These are phyloP conservation scores for Eragrostis tef DNA, from an alignment of 202 grass and related monocot genomes.

Conservation along the genomic window DNA sequence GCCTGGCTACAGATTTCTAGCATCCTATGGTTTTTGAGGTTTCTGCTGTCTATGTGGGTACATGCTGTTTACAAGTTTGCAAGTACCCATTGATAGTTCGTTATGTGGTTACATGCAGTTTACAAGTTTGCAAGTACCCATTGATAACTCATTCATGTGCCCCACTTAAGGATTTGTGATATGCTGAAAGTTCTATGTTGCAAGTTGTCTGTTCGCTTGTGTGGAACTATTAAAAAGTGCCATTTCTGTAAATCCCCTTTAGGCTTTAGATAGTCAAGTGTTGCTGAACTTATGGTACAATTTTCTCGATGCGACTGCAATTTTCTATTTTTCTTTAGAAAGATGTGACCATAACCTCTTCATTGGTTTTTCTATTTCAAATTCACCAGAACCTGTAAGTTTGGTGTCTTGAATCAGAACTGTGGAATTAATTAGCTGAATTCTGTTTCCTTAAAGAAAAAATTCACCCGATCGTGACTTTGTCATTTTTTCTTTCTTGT, in stretches of 20 bases:
- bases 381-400: conserved; percentile 17
- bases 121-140: background rate
- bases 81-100: background rate
- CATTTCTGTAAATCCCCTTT: background rate
- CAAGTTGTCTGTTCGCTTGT: background rate
- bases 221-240: background rate
- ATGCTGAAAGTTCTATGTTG: background rate
- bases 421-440: background rate
- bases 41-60: background rate
- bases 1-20: background rate
- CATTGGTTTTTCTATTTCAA: background rate
- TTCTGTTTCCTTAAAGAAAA: background rate
- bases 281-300: background rate
- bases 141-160: background rate
- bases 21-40: background rate
- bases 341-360: background rate
- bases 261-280: background rate
- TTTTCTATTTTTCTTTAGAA: background rate
- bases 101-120: background rate
- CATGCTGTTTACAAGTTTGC: background rate
- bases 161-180: background rate
- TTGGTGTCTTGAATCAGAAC: background rate
- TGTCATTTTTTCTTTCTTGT: conserved; percentile 10
- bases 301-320: background rate
- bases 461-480: background rate